phyloP scores from a whole-genome alignment of 2,329 filamentous ascomycete genomes.

The Fusarium nelsonii region DNA sequence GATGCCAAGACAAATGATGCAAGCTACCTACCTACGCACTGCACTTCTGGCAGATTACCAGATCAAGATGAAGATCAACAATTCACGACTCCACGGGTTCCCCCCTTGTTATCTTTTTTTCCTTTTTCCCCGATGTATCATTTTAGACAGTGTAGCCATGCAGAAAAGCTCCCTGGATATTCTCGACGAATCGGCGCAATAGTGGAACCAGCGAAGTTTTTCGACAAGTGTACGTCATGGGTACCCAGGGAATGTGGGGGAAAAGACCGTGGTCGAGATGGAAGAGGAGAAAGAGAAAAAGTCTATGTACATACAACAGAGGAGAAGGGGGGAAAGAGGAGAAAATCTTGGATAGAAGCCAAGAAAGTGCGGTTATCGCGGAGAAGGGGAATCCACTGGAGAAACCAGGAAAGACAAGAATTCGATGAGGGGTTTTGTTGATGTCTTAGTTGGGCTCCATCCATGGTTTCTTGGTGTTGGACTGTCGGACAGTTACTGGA shows the following conservation, averaged over 20 bases:
- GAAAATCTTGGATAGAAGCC: constrained; percentile 16
- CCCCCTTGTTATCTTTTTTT: background rate
- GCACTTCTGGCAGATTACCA: constrained; percentile 2
- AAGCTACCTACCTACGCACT: background rate
- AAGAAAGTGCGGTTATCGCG: constrained; percentile 39
- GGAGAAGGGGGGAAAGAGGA: constrained; percentile 4
- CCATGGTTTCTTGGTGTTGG: background rate
- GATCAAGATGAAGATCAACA: constrained; percentile 29
- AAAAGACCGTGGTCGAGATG: constrained; percentile 28
- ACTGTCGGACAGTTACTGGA: background rate
- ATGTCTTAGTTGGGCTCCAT: background rate
- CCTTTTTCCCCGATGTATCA: background rate
- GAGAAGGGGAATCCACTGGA: constrained; percentile 9
- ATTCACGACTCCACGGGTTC: background rate
- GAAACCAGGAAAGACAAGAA: background rate
- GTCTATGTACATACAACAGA: constrained; percentile 5
- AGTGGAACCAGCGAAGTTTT: constrained; percentile 28
- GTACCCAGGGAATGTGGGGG: constrained; percentile 33
- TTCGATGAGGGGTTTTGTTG: constrained; percentile 31
- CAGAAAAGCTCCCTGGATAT: constrained; percentile 4
- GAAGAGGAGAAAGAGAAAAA: constrained; percentile 20
- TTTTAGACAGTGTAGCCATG: background rate
- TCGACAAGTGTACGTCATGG: constrained; percentile 32
- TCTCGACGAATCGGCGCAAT: constrained; percentile 30
- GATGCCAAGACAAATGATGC: constrained; percentile 30